Base-by-base conservation (phyloP, 148 eudicot genomes). In the Euryodendron excelsum region DNA sequence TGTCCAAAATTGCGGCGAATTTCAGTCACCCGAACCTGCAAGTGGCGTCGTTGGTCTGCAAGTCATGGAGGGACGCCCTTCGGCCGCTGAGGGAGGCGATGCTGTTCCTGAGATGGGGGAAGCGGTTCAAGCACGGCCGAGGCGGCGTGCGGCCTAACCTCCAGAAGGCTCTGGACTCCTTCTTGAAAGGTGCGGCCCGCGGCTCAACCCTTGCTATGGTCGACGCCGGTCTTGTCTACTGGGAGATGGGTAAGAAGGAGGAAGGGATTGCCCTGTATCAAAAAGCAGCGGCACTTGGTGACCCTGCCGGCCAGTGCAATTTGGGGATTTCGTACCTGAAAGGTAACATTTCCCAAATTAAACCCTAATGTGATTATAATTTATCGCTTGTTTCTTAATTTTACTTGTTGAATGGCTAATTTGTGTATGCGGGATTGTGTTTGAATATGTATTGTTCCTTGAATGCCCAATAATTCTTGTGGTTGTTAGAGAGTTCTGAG, bases 151-250 rank as follows among this genome's bases (percentile, higher is more conserved):
- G 56, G 66, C 63, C 75, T 4, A 80, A 93, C 53, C 18, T 61
- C 30, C 74, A 84, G 5, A 91, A 88, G 82, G 99, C 99, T n/a
- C 77, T 93, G 27, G 97, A 96, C 7, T 88, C 86, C 2, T 96
- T 96, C 73, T 56, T 91, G 27, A 87, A 93, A 77, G 99, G 92
- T 21, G 98, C 92, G 18, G 90, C 93, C 4, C 91, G 89, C 4
- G 99, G 99, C 52, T 93, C 90, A 31, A 90, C 94, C 2, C 84
- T 91, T 0, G 96, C 98, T 13, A 93, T 96, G 99, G 98, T 96
- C 60, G 99, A 96, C 65, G 97, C 97, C 0, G 99, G 99, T 0
- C 75, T 96, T 80, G 72, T 93, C 36, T 93, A 90, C 77, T 91
- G 98, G 99, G 99, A 96, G 79, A 91, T 85, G 88, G 99, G 97